Evolutionary conservation across 768 basidiomycete genomes (phyloP), one percentile per base, ranked within the genome.

Genomic region (Kwoniella botswanensis): DNA sequence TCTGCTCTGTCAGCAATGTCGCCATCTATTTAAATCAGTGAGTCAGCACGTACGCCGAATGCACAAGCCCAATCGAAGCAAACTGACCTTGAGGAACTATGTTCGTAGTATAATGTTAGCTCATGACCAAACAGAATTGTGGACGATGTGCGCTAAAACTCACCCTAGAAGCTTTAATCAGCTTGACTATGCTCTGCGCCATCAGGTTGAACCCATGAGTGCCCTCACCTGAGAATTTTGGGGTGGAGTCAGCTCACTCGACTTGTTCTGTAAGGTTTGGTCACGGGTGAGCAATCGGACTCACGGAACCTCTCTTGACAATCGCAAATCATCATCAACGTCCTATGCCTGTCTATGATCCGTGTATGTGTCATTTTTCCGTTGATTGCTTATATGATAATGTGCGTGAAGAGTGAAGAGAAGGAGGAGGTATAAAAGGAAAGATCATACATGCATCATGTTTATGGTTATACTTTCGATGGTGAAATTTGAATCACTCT

Each of bases 271-370:
- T 4, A 11, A 4, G 21, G 54, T 35, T 35, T 7, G 35, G 7
- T 6, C 35, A 35, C 35, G 7, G 26, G 44, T 24, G 46, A 29
- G 17, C 17, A 3, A 35, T 15, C 46, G 7, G 15, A 69, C 89
- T 72, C 74, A 93, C 92, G 85, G 84, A 93, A 91, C 72, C 88
- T 87, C 9, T 87, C 86, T 84, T 95, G 94, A 2, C 95, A 84
- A 82, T 96, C 94, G 81, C 94, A 97, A 29, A 93, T 85, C 68
- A 95, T 88, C 85, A 96, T 88, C 59, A 91, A 63, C 42, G 68
- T 77, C 56, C 46, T 64, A 18, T 61, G 54, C 6, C 68, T 29
- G 41, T 70, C 68, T 22, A 70, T 58, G 15, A 56, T 67, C 22
- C 44, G 50, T 59, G 56, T 59, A 26, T 56, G 59, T 26, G 59